These are phyloP conservation scores for Medicago ruthenica DNA, from an alignment of 306 rosid genomes.

Conservation along the genomic window DNA sequence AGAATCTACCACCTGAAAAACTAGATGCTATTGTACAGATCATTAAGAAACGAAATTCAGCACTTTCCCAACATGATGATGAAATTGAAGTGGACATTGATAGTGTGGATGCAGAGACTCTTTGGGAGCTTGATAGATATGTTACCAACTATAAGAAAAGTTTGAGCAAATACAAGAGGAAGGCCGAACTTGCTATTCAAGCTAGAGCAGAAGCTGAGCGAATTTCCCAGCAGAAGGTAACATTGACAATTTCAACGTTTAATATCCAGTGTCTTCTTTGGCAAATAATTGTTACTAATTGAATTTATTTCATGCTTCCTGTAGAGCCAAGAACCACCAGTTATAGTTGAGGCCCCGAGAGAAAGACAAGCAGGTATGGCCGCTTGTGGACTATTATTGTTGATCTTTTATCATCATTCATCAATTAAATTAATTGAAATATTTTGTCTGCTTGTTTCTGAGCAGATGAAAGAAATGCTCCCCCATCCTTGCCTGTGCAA, in stretches of 20 bases:
- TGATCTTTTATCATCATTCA: not conserved
- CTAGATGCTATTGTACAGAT: slow-evolving; percentile 84
- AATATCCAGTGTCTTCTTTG: not conserved
- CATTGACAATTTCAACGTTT: slow-evolving; percentile 11
- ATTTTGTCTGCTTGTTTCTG: not conserved
- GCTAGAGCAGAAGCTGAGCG: slow-evolving; percentile 63
- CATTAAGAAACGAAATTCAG: slow-evolving; percentile 79
- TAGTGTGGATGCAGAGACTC: slow-evolving; percentile 88
- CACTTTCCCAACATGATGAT: slow-evolving; percentile 79
- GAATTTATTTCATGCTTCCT: slow-evolving; percentile 27
- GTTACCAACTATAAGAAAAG: slow-evolving; percentile 93
- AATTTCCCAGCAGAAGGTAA: slow-evolving; percentile 61
- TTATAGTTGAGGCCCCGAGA: slow-evolving; percentile 45
- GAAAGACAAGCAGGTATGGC: slow-evolving; percentile 68
- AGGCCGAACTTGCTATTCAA: slow-evolving; percentile 77
- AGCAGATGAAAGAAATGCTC: slow-evolving; percentile 63
- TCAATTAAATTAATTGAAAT: slow-evolving; percentile 25
- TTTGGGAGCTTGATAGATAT: slow-evolving; percentile 97
- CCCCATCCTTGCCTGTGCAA: slow-evolving; percentile 62
- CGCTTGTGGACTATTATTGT: slow-evolving; percentile 2
- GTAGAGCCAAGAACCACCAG: slow-evolving; percentile 52
- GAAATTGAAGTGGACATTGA: slow-evolving; percentile 97
- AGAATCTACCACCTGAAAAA: slow-evolving; percentile 88
- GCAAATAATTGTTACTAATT: slow-evolving; percentile 24
- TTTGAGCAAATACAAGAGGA: slow-evolving; percentile 90